Base-by-base conservation (phyloP, 139 green algal species). In the Tetratostichococcus sp. region DNA sequence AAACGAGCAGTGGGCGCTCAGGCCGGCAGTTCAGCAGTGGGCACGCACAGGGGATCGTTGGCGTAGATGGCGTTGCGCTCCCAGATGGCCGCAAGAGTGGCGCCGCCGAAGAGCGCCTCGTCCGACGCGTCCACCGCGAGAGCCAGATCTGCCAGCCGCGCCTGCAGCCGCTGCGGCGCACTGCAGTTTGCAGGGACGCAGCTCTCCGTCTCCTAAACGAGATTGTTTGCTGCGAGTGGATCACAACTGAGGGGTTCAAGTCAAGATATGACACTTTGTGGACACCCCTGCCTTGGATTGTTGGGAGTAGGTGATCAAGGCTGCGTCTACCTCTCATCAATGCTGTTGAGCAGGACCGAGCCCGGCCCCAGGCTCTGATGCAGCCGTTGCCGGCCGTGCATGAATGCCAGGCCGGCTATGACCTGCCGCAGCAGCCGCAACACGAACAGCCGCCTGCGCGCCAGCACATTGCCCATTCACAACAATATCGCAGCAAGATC, bases 61-160 rank as follows among this genome's bases (percentile, higher is more conserved):
- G 69, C n/a, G 6, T 65, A 31, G 19, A 80, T 81, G 30, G 22
- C 43, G 26, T 68, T 62, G 6, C n/a, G 33, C 17, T 86, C 78
- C 82, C 82, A 86, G 30, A 86, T 75, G 1, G 84, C 82, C 4
- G 35, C 78, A 3, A 86, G 71, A 16, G 82, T 86, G 8, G 76
- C 71, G 0, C 82, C 77, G 1, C 68, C 71, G 31, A 71, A 35
- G 57, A 85, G 31, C 0, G 71, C 76, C 65, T 74, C 73, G 11
- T 72, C 58, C 42, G 70, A 85, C 17, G 87, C n/a, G 68, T 90
- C 85, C 11, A 90, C 86, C 21, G 78, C 70, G 77, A 90, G 86
- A 17, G 86, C 82, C 33, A 90, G 72, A 71, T 90, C 82, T 11
- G 58, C 28, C 5, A 90, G 42, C 31, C 78, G 83, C 22, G 76